phyloP scores from a whole-genome alignment of 306 rosid species.

The Parietaria judaica region DNA sequence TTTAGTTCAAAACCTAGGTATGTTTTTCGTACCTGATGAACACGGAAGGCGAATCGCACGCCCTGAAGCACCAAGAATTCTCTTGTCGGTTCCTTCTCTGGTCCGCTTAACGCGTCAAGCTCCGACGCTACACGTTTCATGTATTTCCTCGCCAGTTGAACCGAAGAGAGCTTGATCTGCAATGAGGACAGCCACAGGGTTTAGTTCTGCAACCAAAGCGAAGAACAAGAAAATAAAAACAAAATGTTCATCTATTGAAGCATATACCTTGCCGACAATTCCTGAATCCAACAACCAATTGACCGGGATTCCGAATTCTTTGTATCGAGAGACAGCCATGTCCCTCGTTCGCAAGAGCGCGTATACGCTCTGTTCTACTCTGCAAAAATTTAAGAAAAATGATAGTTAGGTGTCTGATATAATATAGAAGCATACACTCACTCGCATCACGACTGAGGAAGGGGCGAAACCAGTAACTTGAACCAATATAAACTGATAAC shows the following conservation, averaged over 20 bases:
- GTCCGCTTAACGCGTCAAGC: constrained; percentile 65
- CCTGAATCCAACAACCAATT: constrained; percentile 91
- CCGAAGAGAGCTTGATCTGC: constrained; percentile 93
- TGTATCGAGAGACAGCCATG: constrained; percentile 89
- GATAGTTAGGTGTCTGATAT: neutral
- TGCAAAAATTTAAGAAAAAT: constrained; percentile 21
- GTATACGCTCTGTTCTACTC: constrained; percentile 90
- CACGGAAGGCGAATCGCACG: constrained; percentile 87
- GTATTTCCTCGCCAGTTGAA: constrained; percentile 78
- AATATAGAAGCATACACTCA: neutral
- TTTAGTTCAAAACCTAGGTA: neutral
- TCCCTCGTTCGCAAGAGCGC: constrained; percentile 90
- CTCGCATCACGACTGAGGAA: constrained; percentile 12
- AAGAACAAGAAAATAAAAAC: neutral
- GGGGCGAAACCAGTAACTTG: no score
- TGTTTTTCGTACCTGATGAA: constrained; percentile 63
- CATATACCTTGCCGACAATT: constrained; percentile 85
- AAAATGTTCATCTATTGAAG: neutral
- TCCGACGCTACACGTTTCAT: constrained; percentile 88
- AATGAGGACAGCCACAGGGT: neutral
- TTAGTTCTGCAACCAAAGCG: neutral
- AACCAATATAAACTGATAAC: neutral
- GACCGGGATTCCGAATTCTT: constrained; percentile 86
- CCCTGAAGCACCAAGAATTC: constrained; percentile 83
- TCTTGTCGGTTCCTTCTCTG: constrained; percentile 80